Percentiles rank a stretch among this genome's conserved stretches.
Evolutionary conservation across 108 stramenopile species (phyloP).

Genomic region (Cyclotella distinguenda): DNA sequence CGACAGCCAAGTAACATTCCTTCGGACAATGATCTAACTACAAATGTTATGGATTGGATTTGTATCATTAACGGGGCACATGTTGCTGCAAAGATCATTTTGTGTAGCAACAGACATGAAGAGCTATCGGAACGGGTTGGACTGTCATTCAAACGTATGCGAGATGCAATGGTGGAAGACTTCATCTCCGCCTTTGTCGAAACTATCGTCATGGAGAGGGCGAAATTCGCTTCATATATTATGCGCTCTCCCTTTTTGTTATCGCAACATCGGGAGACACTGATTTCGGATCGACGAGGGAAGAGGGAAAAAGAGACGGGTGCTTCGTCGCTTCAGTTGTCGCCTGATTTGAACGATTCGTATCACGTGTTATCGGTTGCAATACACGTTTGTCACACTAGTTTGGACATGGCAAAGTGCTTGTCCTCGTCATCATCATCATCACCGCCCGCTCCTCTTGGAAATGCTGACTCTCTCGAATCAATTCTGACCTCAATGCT

Average conservation of each 20-base stretch:
- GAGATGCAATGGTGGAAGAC: slow-evolving; percentile 69
- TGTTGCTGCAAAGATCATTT: slow-evolving; percentile 39
- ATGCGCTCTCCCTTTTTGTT: slow-evolving; percentile 68
- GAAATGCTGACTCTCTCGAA: not conserved
- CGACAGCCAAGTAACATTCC: slow-evolving; percentile 20
- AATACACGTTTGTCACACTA: slow-evolving; percentile 19
- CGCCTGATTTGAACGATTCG: slow-evolving; percentile 62
- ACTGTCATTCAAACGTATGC: slow-evolving; percentile 57
- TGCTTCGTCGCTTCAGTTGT: slow-evolving; percentile 12
- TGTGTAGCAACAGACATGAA: slow-evolving; percentile 17
- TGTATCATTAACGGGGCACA: slow-evolving; percentile 72
- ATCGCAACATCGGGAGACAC: slow-evolving; percentile 10
- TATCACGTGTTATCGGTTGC: slow-evolving; percentile 29
- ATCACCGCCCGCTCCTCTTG: no score
- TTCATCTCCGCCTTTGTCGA: slow-evolving; percentile 65
- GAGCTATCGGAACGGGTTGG: slow-evolving; percentile 64
- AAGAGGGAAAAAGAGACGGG: slow-evolving; percentile 21
- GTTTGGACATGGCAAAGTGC: not conserved
- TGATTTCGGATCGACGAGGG: slow-evolving; percentile 2
- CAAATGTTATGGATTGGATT: slow-evolving; percentile 63
- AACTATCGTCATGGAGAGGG: slow-evolving; percentile 68
- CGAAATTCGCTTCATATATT: slow-evolving; percentile 71
- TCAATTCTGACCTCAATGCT: slow-evolving; percentile 4
- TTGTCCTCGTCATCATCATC: no score
- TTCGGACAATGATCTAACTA: slow-evolving; percentile 33